Evolutionary conservation across 2,329 filamentous ascomycete genomes (phyloP).

Genomic region (Penicillium sp.): DNA sequence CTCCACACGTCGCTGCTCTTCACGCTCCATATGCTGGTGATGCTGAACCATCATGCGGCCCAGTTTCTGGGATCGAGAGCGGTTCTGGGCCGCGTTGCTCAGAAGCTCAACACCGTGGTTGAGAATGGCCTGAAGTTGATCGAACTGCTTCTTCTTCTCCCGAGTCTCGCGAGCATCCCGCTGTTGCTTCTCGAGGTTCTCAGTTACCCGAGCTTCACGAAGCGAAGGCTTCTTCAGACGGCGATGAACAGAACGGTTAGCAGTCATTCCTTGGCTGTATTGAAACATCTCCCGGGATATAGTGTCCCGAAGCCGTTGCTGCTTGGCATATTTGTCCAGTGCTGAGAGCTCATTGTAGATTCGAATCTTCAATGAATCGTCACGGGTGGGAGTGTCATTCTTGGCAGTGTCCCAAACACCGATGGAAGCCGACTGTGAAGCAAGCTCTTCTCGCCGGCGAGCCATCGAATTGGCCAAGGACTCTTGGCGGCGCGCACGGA

Average conservation of each 20-base stretch:
- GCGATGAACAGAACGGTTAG: slow-evolving; percentile 86
- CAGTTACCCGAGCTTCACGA: slow-evolving; percentile 91
- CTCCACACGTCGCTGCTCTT: slow-evolving; percentile 98
- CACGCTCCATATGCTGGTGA: slow-evolving; percentile 96
- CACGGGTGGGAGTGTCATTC: slow-evolving; percentile 67
- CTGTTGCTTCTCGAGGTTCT: slow-evolving; percentile 99
- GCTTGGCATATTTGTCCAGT: slow-evolving; percentile 70
- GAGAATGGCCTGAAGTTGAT: slow-evolving; percentile 85
- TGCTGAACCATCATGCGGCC: slow-evolving; percentile 85
- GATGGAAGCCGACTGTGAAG: slow-evolving; percentile 79
- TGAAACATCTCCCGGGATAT: slow-evolving; percentile 91
- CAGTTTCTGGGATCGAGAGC: slow-evolving; percentile 77
- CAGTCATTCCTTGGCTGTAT: slow-evolving; percentile 96
- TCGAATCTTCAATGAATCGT: slow-evolving; percentile 82
- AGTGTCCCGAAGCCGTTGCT: slow-evolving; percentile 79
- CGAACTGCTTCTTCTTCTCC: slow-evolving; percentile 95
- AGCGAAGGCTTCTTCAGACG: slow-evolving; percentile 97
- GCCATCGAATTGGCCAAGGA: slow-evolving; percentile 88
- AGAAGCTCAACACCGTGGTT: slow-evolving; percentile 78
- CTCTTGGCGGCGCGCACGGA: slow-evolving; percentile 83
- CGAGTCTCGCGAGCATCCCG: slow-evolving; percentile 92
- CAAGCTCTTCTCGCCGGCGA: slow-evolving; percentile 80
- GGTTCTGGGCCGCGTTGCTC: slow-evolving; percentile 66
- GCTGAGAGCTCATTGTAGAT: slow-evolving; percentile 88
- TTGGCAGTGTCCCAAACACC: slow-evolving; percentile 79